These are phyloP conservation scores for Wallacemonas rigidus DNA, from an alignment of 208 protist genomes.

Conservation along the genomic window DNA sequence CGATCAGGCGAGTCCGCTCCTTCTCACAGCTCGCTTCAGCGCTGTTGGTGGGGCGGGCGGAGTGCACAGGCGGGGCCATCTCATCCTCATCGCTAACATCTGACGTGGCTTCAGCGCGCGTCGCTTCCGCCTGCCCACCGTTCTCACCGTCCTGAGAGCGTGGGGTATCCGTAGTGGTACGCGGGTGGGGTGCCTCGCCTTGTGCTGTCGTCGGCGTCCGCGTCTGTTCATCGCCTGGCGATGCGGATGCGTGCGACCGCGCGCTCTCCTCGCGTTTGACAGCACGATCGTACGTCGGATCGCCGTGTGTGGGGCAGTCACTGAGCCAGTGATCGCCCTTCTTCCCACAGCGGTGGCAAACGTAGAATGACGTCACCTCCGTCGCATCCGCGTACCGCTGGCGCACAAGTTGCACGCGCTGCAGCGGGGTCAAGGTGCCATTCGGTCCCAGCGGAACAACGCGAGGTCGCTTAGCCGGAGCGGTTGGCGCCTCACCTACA, in stretches of 20 bases:
- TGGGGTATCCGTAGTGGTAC: no score
- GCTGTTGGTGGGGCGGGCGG: conserved; percentile 15
- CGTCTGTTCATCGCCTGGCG: neutral
- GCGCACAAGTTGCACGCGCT: conserved; percentile 71
- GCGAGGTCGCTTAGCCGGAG: conserved; percentile 23
- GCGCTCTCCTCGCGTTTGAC: neutral
- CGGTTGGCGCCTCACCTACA: neutral
- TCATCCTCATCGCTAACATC: conserved; percentile 17
- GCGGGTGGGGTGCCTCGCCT: neutral
- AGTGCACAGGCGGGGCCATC: conserved; percentile 33
- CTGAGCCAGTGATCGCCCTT: conserved; percentile 80
- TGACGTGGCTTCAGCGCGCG: no score
- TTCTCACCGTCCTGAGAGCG: no score
- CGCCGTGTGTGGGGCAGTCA: conserved; percentile 71
- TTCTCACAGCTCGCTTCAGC: conserved; percentile 8
- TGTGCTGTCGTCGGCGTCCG: neutral
- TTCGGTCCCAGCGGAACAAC: conserved; percentile 71
- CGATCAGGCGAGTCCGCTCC: conserved; percentile 60
- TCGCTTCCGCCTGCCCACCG: no score
- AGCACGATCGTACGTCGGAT: conserved; percentile 63
- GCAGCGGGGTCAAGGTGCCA: conserved; percentile 59
- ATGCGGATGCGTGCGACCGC: neutral
- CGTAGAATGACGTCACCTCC: conserved; percentile 76
- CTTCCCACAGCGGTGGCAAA: conserved; percentile 76
- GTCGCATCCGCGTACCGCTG: conserved; percentile 58